Evolutionary conservation across 257 asterid species (phyloP), one percentile per base, ranked within the genome.

Genomic region (Jacaranda mimosifolia): DNA sequence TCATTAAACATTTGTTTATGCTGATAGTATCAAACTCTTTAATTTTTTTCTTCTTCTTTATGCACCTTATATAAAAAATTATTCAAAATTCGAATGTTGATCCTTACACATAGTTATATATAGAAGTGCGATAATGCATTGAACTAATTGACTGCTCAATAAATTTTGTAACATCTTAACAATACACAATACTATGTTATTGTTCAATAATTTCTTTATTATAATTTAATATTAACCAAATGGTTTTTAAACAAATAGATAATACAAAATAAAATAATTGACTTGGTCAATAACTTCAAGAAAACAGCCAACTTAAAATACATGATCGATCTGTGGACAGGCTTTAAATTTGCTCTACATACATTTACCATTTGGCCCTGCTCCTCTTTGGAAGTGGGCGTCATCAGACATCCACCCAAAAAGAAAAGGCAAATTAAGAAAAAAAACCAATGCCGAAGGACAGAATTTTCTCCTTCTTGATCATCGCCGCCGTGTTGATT

Each of bases 311-410:
- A 39, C 15, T 9, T 42, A 59, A 21, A 53, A 53, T 2, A 26
- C 9, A 53, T 11, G 38, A 42, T 65, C 14, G 38, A 42, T 65
- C 14, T 51, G 60, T 49, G 76, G 76, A 38, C 7, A 42, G 9
- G 67, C 76, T 36, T 55, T 7, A 72, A 72, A 10, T 39, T 39
- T 72, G 67, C 21, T 53, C 13, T 38, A 5, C 49, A 2, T 26
- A 36, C 81, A 48, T 51, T 65, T 58, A 77, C 66, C 52, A 18
- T 4, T 77, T 64, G 62, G 38, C 77, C 82, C 80, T 76, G 52
- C 78, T 72, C 7, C 68, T 73, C 66, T 68, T 9, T 11, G 36
- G 53, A 49, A 60, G 49, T 18, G 45, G 32, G 75, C 43, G 17
- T 57, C 79, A 57, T 36, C 15, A 62, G 9, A 58, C 35, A 56